A percentile compares a stretch with the other conserved stretches of the same genome.
phyloP scores from a whole-genome alignment of 306 rosid species.

The Quercus aquifolioides region DNA sequence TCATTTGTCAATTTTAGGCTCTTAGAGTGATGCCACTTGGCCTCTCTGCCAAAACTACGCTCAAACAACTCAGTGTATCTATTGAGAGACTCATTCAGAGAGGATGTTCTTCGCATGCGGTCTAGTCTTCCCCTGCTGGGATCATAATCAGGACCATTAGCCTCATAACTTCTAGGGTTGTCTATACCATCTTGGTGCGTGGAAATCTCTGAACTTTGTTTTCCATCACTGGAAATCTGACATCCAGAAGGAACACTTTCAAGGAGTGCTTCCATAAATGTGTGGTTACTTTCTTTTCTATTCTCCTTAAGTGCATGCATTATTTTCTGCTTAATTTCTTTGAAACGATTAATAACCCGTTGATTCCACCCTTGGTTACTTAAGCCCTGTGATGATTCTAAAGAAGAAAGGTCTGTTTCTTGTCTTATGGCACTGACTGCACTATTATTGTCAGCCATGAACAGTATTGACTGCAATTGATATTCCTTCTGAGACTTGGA shows the following conservation, averaged over 20 bases:
- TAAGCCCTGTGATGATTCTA: conserved; percentile 31
- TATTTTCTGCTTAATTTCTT: conserved; percentile 68
- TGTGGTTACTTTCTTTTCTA: conserved; percentile 39
- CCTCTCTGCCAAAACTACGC: conserved; percentile 38
- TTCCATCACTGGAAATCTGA: conserved; percentile 14
- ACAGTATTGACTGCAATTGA: conserved; percentile 17
- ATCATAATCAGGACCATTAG: conserved; percentile 32
- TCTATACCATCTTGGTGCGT: conserved; percentile 15
- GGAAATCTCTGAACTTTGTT: conserved; percentile 35
- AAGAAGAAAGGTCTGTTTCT: conserved; percentile 23
- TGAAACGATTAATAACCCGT: conserved; percentile 67
- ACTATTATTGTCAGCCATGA: conserved; percentile 10
- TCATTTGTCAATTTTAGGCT: conserved; percentile 63
- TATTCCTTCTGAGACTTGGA: conserved; percentile 35
- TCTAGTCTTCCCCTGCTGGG: conserved; percentile 24
- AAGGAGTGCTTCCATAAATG: conserved; percentile 20
- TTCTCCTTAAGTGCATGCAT: conserved; percentile 59
- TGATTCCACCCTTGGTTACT: conserved; percentile 81
- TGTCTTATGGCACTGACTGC: conserved; percentile 19
- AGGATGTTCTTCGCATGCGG: conserved; percentile 49
- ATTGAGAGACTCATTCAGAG: conserved; percentile 58
- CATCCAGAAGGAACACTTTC: conserved; percentile 22
- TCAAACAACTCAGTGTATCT: conserved; percentile 70
- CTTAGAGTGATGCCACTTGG: conserved; percentile 45
- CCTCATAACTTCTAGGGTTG: conserved; percentile 21